Conservation (phyloP, 495 filamentous ascomycete species). For the Bacidia gigantensis region DNA sequence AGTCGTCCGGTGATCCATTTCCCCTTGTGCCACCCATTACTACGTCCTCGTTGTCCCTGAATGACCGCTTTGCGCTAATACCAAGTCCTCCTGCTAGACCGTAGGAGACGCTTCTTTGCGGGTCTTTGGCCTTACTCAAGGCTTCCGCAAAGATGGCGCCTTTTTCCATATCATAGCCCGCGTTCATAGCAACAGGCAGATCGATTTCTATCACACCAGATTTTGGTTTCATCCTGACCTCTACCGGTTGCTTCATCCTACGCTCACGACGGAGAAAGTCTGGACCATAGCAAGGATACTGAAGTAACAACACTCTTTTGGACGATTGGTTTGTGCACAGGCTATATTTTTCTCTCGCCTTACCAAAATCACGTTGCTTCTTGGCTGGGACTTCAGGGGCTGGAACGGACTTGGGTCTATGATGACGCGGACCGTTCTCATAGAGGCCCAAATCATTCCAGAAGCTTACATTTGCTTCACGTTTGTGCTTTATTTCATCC, state of each 20-base stretch:
- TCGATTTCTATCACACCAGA: slow-evolving; percentile 65
- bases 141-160: slow-evolving; percentile 54
- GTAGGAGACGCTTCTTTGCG: slow-evolving; percentile 44
- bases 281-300: slow-evolving; percentile 46
- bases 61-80: slow-evolving; percentile 20
- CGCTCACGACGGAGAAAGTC: slow-evolving; percentile 42
- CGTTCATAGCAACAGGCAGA: slow-evolving; percentile 42
- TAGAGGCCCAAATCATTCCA: slow-evolving; percentile 1
- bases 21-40: slow-evolving; percentile 26
- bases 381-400: neutral
- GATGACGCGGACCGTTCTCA: neutral
- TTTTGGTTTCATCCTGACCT: slow-evolving; percentile 51
- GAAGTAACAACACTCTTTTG: slow-evolving; percentile 35
- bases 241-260: slow-evolving; percentile 39
- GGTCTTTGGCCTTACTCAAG: slow-evolving; percentile 38
- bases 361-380: neutral
- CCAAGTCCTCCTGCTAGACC: slow-evolving; percentile 48
- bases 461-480: slow-evolving; percentile 1
- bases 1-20: slow-evolving; percentile 20
- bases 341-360: slow-evolving; percentile 8
- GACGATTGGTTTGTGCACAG: slow-evolving; percentile 11
- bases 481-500: neutral
- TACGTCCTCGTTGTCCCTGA: slow-evolving; percentile 21
- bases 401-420: neutral
- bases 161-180: slow-evolving; percentile 50